Percentiles rank a stretch among this genome's conserved stretches.
These are phyloP conservation scores for Trypanosoma grayi DNA, from an alignment of 208 protist species.

Conservation along the genomic window DNA sequence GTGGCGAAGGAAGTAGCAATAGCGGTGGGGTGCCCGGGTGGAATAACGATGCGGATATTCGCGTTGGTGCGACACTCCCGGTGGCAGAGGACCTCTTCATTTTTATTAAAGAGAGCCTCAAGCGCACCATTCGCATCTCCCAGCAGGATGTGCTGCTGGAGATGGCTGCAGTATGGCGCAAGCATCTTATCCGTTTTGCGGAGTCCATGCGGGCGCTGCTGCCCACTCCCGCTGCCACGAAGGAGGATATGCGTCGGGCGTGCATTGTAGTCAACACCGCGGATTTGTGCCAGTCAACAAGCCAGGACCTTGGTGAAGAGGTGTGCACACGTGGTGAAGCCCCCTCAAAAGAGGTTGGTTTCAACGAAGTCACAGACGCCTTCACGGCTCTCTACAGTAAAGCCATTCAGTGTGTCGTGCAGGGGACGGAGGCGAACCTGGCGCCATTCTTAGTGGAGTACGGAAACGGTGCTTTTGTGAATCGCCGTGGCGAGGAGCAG, in stretches of 20 bases:
- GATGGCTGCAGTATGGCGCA: slow-evolving; percentile 81
- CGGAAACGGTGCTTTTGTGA: slow-evolving; percentile 48
- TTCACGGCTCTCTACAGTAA: slow-evolving; percentile 73
- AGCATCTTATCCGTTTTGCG: slow-evolving; percentile 66
- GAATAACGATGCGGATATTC: slow-evolving; percentile 53
- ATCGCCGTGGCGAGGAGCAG: slow-evolving; percentile 17
- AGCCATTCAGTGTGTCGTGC: slow-evolving; percentile 61
- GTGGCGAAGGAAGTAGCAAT: not conserved
- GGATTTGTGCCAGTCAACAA: slow-evolving; percentile 77
- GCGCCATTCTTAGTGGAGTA: slow-evolving; percentile 63
- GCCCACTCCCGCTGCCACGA: slow-evolving; percentile 38
- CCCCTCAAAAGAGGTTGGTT: slow-evolving; percentile 63
- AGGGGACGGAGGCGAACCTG: slow-evolving; percentile 50
- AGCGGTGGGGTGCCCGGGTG: slow-evolving; percentile 35
- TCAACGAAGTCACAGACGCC: slow-evolving; percentile 68
- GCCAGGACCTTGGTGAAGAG: slow-evolving; percentile 72
- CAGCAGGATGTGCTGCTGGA: slow-evolving; percentile 87
- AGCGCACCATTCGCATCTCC: slow-evolving; percentile 73
- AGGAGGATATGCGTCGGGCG: slow-evolving; percentile 56
- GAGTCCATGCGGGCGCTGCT: slow-evolving; percentile 36
- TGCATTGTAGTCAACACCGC: slow-evolving; percentile 90
- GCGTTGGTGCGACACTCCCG: slow-evolving; percentile 61
- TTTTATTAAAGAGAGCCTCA: slow-evolving; percentile 89
- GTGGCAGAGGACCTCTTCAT: slow-evolving; percentile 89
- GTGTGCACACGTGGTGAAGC: slow-evolving; percentile 67